A percentile compares a stretch with the other conserved stretches of the same genome.
phyloP scores from a whole-genome alignment of 495 filamentous ascomycete genomes.

The Neurospora sublineolata region DNA sequence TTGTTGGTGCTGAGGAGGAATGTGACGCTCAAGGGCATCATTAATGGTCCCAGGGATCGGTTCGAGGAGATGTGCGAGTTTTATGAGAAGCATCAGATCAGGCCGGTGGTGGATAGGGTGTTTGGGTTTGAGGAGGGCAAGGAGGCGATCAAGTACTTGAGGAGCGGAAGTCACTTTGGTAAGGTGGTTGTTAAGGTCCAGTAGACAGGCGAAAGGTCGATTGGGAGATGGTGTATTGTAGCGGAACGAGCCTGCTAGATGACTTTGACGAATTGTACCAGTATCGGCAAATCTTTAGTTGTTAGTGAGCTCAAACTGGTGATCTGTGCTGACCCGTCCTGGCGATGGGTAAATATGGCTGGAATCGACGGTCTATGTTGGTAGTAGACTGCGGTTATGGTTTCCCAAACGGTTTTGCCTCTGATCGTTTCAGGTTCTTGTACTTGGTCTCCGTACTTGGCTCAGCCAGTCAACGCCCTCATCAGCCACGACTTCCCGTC shows the following conservation, averaged over 20 bases:
- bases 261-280: too few relatives aligned
- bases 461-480: background rate
- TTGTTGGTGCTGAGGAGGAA: slow-evolving; percentile 27
- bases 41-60: slow-evolving; percentile 24
- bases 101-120: slow-evolving; percentile 24
- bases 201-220: background rate
- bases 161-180: background rate
- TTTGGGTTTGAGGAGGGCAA: slow-evolving; percentile 19
- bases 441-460: background rate
- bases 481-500: background rate
- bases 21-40: slow-evolving; percentile 26
- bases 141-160: background rate
- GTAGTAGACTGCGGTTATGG: background rate
- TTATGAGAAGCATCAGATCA: slow-evolving; percentile 23
- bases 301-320: too few relatives aligned
- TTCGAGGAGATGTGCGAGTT: slow-evolving; percentile 26
- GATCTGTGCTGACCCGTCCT: background rate
- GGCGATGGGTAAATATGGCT: background rate
- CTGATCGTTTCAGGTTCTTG: background rate
- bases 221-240: background rate
- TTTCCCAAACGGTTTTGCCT: background rate
- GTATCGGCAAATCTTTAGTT: background rate
- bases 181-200: background rate
- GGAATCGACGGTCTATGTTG: background rate
- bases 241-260: background rate